Conservation (phyloP, 805 yeast species). For the Nakazawaea ambrosiae region DNA sequence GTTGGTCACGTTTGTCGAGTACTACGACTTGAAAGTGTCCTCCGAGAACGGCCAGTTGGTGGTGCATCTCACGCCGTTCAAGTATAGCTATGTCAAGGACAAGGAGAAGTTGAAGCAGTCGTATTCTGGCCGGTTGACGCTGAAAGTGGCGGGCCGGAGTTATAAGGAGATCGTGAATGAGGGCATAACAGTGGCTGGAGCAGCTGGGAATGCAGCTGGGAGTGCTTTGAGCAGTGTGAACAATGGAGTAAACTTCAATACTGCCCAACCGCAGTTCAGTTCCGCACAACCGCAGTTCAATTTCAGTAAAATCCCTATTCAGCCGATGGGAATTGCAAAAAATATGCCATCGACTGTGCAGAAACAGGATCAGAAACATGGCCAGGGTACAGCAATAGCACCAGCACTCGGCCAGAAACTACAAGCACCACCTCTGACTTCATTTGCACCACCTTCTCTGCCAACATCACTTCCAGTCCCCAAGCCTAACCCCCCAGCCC, state of each 20-base stretch:
- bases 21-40: conserved; percentile 49
- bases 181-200: conserved; percentile 21
- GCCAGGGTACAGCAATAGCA: neutral
- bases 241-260: no score
- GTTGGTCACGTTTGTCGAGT: conserved; percentile 47
- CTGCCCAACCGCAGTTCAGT: neutral
- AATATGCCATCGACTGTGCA: no score
- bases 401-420: neutral
- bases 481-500: neutral
- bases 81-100: conserved; percentile 26
- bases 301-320: no score
- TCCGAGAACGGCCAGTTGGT: conserved; percentile 24
- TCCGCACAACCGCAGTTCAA: neutral
- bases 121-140: conserved; percentile 34
- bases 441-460: neutral
- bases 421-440: neutral
- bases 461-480: neutral
- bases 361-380: no score
- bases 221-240: no score
- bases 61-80: conserved; percentile 37
- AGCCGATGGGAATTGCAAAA: no score
- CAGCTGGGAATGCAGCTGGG: no score
- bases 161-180: conserved; percentile 32
- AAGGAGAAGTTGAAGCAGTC: conserved; percentile 40
- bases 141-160: conserved; percentile 23